Percentiles rank a stretch among this genome's conserved stretches.
Conservation (phyloP, 2,329 filamentous ascomycete genomes). For the Claviceps arundinis region DNA sequence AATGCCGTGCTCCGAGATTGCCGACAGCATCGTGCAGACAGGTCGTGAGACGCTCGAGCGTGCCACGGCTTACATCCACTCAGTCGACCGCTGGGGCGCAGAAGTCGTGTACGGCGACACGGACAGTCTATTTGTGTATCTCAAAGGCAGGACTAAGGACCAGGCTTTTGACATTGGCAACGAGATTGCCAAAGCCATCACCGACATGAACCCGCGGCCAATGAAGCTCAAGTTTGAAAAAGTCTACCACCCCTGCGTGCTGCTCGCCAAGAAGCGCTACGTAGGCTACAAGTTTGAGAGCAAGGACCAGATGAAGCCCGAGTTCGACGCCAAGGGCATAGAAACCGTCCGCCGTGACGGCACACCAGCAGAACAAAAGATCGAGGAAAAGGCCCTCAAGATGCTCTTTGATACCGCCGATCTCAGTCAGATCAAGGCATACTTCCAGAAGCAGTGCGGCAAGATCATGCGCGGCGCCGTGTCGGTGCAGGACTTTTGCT, state of each 20-base stretch:
- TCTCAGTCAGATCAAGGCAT: slow-evolving; percentile 73
- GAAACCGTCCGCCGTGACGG: slow-evolving; percentile 93
- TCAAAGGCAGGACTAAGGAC: slow-evolving; percentile 74
- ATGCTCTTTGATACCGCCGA: slow-evolving; percentile 84
- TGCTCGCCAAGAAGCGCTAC: slow-evolving; percentile 94
- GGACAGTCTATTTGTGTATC: slow-evolving; percentile 81
- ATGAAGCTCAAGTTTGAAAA: slow-evolving; percentile 98
- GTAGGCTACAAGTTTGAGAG: slow-evolving; percentile 95
- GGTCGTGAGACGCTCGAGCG: slow-evolving; percentile 89
- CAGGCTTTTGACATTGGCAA: slow-evolving; percentile 87
- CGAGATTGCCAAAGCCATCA: slow-evolving; percentile 80
- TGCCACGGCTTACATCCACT: slow-evolving; percentile 85
- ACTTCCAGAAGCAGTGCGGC: slow-evolving; percentile 78
- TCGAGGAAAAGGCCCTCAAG: slow-evolving; percentile 83
- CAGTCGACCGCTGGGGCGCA: slow-evolving; percentile 73
- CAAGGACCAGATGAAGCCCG: slow-evolving; percentile 59
- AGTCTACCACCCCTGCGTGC: slow-evolving; percentile 87
- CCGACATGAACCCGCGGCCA: slow-evolving; percentile 77
- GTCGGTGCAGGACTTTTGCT: slow-evolving; percentile 91
- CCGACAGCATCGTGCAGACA: slow-evolving; percentile 95
- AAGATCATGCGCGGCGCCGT: slow-evolving; percentile 87
- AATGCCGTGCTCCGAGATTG: slow-evolving; percentile 97
- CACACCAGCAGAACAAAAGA: slow-evolving; percentile 89
- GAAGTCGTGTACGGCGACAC: slow-evolving; percentile 98
- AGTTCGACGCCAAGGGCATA: slow-evolving; percentile 96